Conservation (phyloP, 495 filamentous ascomycete species). For the Aspergillus ostianus region DNA sequence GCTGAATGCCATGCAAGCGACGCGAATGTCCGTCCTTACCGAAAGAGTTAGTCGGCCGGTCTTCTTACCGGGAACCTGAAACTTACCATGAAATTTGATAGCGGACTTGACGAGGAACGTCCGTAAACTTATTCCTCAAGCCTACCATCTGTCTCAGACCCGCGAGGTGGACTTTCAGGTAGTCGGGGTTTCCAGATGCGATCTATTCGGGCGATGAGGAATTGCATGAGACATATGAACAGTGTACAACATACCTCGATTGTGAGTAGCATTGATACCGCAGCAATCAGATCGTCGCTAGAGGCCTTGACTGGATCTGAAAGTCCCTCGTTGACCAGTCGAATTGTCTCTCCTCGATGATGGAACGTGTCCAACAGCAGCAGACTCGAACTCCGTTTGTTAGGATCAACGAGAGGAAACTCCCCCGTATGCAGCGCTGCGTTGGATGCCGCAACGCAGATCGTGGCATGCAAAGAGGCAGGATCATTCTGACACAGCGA, state of each 20-base stretch:
- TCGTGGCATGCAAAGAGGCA: slow-evolving; percentile 41
- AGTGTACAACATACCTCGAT: slow-evolving; percentile 37
- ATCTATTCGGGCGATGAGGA: slow-evolving; percentile 32
- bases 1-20: slow-evolving; percentile 44
- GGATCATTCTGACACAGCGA: slow-evolving; percentile 41
- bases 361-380: slow-evolving; percentile 45
- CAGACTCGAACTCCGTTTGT: slow-evolving; percentile 29
- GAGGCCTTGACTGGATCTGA: slow-evolving; percentile 43
- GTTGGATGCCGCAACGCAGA: slow-evolving; percentile 45
- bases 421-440: slow-evolving; percentile 39
- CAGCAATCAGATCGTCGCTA: slow-evolving; percentile 46
- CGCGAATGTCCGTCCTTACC: slow-evolving; percentile 46
- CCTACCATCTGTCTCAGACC: slow-evolving; percentile 47
- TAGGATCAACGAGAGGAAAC: slow-evolving; percentile 38
- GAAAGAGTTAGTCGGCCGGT: slow-evolving; percentile 11
- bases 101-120: slow-evolving; percentile 41
- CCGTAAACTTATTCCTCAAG: slow-evolving; percentile 42
- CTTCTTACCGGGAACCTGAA: neutral
- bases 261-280: slow-evolving; percentile 44
- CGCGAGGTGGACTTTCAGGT: slow-evolving; percentile 48
- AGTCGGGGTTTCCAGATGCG: slow-evolving; percentile 44
- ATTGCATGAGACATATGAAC: neutral
- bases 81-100: slow-evolving; percentile 48
- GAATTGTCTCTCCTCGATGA: slow-evolving; percentile 47
- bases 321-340: slow-evolving; percentile 43